Evolutionary conservation across 768 basidiomycete genomes (phyloP), one percentile per base, ranked within the genome.

Genomic region (Infundibulicybe gibba): DNA sequence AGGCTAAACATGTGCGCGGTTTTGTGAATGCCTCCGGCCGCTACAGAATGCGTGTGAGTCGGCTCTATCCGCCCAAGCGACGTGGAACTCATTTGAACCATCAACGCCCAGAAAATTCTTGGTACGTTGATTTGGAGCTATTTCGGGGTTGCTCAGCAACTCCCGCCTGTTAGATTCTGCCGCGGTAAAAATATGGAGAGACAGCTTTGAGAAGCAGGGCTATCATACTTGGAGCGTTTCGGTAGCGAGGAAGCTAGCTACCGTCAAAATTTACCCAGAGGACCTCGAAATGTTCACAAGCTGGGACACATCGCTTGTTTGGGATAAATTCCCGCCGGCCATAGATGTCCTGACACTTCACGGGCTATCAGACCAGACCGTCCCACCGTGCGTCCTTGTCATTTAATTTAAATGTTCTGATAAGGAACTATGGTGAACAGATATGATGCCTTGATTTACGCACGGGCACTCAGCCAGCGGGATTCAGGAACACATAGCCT

Each of bases 1-100:
- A 81, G 52, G 85, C 81, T 19, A 69, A 64, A 48, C 64, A 59
- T 37, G 79, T 85, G 35, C 64, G 75, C 8, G 79, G 76, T 5
- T 84, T 83, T 45, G 81, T 91, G 35, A 91, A 91, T 55, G 81
- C 76, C 19, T 81, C 87, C 14, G 88, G 82, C 5, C 76, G 90
- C 43, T 90, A 90, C 60, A 75, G 87, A 49, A 91, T 92, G 89
- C 61, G 72, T 59, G 87, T 87, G 61, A 66, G 82, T 74, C 19
- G n/a, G n/a, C n/a, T n/a, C n/a, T n/a, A n/a, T n/a, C n/a, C n/a
- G n/a, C n/a, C 14, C 6, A 40, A 31, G 21, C 16, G 45, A 3
- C 15, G 14, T 12, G 19, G 30, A 45, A 38, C 25, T 14, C 45
- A 40, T 37, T 41, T 41, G 45, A 38, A 51, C 32, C 16, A 53